Evolutionary conservation across 257 asterid genomes (phyloP).

Genomic region (Gentiana straminea): DNA sequence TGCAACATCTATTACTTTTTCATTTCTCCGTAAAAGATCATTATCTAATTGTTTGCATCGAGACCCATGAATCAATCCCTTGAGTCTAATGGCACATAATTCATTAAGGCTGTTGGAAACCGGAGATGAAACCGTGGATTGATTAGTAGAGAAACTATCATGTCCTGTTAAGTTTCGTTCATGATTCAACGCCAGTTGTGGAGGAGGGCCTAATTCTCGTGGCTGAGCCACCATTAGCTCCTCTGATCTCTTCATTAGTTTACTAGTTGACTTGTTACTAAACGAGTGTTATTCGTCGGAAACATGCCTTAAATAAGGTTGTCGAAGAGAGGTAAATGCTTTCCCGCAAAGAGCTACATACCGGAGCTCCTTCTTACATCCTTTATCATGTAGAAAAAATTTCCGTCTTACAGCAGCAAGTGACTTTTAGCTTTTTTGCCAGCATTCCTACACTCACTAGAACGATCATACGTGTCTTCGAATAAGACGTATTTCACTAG

Average conservation of each 20-base stretch:
- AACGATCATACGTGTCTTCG: neutral
- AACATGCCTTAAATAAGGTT: constrained; percentile 42
- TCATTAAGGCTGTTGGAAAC: constrained; percentile 20
- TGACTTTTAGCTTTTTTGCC: constrained; percentile 44
- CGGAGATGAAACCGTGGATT: no score
- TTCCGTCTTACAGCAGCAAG: constrained; percentile 58
- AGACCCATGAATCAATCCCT: constrained; percentile 10
- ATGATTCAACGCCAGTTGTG: no score
- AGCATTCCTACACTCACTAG: neutral
- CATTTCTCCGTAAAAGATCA: constrained; percentile 17
- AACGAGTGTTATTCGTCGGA: constrained; percentile 1
- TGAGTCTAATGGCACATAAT: constrained; percentile 12
- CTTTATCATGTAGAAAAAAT: constrained; percentile 10
- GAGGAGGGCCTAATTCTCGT: no score
- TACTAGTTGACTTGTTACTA: no score
- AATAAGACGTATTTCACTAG: constrained; percentile 26
- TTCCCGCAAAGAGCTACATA: constrained; percentile 44
- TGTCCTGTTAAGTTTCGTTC: no score
- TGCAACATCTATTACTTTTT: constrained; percentile 23
- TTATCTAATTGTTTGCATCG: neutral
- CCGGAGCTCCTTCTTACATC: constrained; percentile 20
- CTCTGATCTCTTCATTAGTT: no score
- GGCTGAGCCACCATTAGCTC: no score
- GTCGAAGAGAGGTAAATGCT: constrained; percentile 34
- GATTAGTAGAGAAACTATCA: no score